Conservation (phyloP, 192 early-diverging fungal species). For the Dissophora ornata region DNA sequence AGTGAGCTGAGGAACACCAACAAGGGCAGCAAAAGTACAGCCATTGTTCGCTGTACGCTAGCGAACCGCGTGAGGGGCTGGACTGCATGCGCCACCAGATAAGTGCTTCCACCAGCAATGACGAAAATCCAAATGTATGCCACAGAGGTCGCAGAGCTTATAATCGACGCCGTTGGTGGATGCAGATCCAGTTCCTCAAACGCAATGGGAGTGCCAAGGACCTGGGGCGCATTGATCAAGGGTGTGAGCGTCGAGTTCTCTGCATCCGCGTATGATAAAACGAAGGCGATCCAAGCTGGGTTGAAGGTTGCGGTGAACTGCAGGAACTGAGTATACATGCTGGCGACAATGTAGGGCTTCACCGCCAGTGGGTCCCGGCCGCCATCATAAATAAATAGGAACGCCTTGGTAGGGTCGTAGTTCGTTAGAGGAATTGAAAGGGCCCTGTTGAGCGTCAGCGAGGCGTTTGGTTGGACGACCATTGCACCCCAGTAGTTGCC, state of each 20-base stretch:
- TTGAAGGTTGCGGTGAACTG: constrained; percentile 37
- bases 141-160: constrained; percentile 42
- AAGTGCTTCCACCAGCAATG: constrained; percentile 39
- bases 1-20: constrained; percentile 23
- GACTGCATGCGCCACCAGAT: constrained; percentile 31
- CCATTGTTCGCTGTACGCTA: constrained; percentile 26
- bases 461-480: constrained; percentile 27
- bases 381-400: constrained; percentile 42
- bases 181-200: constrained; percentile 44
- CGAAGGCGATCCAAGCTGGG: constrained; percentile 35
- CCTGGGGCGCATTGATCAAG: constrained; percentile 22
- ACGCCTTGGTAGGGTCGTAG: constrained; percentile 41
- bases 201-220: constrained; percentile 32
- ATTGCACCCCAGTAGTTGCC: constrained; percentile 50
- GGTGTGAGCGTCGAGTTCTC: constrained; percentile 22
- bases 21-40: constrained; percentile 19
- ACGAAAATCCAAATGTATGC: constrained; percentile 52
- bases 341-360: constrained; percentile 33
- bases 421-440: constrained; percentile 18
- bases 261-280: constrained; percentile 10
- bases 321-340: constrained; percentile 46
- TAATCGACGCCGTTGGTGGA: constrained; percentile 28
- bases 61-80: constrained; percentile 15
- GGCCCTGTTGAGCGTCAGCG: constrained; percentile 26
- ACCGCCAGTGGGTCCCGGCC: constrained; percentile 37